These are phyloP conservation scores for Russula sp. DNA, from an alignment of 768 basidiomycete genomes.

Conservation along the genomic window DNA sequence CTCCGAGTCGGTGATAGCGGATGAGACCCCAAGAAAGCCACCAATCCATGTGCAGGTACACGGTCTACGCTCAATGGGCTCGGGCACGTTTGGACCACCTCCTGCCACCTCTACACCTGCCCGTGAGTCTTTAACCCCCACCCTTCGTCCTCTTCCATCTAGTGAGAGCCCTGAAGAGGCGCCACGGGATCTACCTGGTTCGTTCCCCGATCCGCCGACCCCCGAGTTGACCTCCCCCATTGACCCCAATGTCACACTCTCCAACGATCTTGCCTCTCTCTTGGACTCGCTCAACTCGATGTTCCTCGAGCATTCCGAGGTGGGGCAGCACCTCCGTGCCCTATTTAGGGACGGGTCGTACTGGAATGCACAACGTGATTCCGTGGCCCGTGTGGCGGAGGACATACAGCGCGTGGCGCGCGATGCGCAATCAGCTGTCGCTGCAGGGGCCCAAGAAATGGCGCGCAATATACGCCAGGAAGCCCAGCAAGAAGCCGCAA, in stretches of 20 bases:
- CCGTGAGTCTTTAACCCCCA: constrained; percentile 24
- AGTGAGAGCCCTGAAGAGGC: neutral
- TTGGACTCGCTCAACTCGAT: constrained; percentile 55
- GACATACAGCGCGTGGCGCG: constrained; percentile 49
- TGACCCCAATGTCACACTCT: constrained; percentile 46
- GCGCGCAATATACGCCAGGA: constrained; percentile 44
- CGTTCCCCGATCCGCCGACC: constrained; percentile 48
- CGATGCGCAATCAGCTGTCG: constrained; percentile 36
- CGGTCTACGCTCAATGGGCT: constrained; percentile 26
- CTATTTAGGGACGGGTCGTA: constrained; percentile 65
- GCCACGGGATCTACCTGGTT: constrained; percentile 21
- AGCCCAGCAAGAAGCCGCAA: constrained; percentile 64
- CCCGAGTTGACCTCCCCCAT: constrained; percentile 43
- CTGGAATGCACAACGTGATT: constrained; percentile 61
- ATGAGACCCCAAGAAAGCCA: constrained; percentile 50
- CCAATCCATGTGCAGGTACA: constrained; percentile 56
- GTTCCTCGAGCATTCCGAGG: constrained; percentile 64
- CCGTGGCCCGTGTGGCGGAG: constrained; percentile 56
- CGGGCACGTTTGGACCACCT: constrained; percentile 28
- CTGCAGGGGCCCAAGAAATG: constrained; percentile 37
- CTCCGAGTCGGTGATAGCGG: constrained; percentile 41
- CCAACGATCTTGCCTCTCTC: constrained; percentile 62
- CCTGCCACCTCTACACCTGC: constrained; percentile 23
- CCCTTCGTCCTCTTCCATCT: constrained; percentile 6
- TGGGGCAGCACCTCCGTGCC: constrained; percentile 63